Evolutionary conservation across 257 asterid genomes (phyloP), one percentile per base, ranked within the genome.

Genomic region (Leonotis leonurus): DNA sequence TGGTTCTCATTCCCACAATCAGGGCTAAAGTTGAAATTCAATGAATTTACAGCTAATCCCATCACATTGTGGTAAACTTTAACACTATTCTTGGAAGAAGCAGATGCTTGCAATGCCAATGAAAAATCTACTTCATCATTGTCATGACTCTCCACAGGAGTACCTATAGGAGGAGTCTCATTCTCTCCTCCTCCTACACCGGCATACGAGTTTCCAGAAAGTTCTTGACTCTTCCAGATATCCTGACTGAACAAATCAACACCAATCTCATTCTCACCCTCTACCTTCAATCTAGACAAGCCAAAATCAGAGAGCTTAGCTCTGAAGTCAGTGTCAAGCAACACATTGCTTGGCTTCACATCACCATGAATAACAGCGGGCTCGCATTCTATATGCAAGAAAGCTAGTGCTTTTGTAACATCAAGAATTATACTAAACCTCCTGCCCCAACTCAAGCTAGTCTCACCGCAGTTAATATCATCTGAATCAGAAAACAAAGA

Each of bases 301-400:
- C 99, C 99, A 32, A 93, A 93, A 84, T 93, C 99, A 3, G 99
- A 93, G 58, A 93, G 88, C 81, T 87, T 93, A 24, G 97, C 96
- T 44, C 76, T 72, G 7, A 83, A 75, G 58, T 87, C 94, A 3
- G 86, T 71, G 75, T 85, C 99, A 50, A 93, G 94, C 75, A 93
- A 69, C 77, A 89, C 99, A 70, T 93, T 93, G 70, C 99, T 85
- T 10, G 99, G 99, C 81, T 93, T 93, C 36, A 93, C 95, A 82
- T 93, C 99, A 14, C 99, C 96, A 70, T 93, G 99, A 52, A 93
- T 84, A 44, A 93, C 96, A 4, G 99, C 83, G 2, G 99, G 99
- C 13, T 87, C 91, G 66, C 99, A 93, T 49, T 89, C 96, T 56
- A 74, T 84, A 35, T 93, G 99, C 77, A 93, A 77, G 71, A 83